These are phyloP conservation scores for Cryphonectria parasitica DNA, from an alignment of 2,329 filamentous ascomycete genomes.

Conservation along the genomic window DNA sequence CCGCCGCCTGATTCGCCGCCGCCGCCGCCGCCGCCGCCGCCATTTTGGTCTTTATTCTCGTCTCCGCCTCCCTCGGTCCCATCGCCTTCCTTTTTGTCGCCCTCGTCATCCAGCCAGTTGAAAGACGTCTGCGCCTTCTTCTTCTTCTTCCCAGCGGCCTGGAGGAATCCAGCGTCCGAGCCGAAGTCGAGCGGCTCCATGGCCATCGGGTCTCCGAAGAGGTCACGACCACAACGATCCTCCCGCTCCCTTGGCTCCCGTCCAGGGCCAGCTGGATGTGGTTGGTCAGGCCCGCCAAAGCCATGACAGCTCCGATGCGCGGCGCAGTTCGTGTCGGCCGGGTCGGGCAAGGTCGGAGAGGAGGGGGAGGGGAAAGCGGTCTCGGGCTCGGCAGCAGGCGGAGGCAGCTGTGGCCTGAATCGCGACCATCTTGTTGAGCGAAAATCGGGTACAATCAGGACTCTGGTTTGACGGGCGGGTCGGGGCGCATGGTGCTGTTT, in stretches of 20 bases:
- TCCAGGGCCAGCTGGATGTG: conserved; percentile 31
- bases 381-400: conserved; percentile 32
- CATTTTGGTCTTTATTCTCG: conserved; percentile 39
- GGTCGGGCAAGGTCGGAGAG: conserved; percentile 35
- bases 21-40: conserved; percentile 32
- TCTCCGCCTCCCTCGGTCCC: conserved; percentile 45
- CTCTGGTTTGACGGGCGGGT: conserved; percentile 15
- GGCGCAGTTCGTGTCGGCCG: conserved; percentile 38
- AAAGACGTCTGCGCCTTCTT: conserved; percentile 48
- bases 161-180: conserved; percentile 56
- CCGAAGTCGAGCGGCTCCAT: conserved; percentile 59
- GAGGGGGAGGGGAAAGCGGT: conserved; percentile 8
- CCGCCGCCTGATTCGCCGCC: conserved; percentile 40
- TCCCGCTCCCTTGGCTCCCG: conserved; percentile 20
- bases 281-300: conserved; percentile 32
- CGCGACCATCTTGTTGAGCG: conserved; percentile 36
- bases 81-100: conserved; percentile 47
- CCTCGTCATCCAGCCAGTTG: conserved; percentile 49
- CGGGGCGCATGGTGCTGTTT: conserved; percentile 10
- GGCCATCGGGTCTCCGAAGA: conserved; percentile 52
- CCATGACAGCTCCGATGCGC: conserved; percentile 36
- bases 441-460: conserved; percentile 36
- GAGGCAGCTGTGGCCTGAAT: conserved; percentile 33
- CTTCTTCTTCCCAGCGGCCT: conserved; percentile 62
- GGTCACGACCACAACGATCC: conserved; percentile 36